Percentiles rank a stretch among this genome's conserved stretches.
Evolutionary conservation across 2,329 filamentous ascomycete genomes (phyloP).

Genomic region (Epichloe hybrida): DNA sequence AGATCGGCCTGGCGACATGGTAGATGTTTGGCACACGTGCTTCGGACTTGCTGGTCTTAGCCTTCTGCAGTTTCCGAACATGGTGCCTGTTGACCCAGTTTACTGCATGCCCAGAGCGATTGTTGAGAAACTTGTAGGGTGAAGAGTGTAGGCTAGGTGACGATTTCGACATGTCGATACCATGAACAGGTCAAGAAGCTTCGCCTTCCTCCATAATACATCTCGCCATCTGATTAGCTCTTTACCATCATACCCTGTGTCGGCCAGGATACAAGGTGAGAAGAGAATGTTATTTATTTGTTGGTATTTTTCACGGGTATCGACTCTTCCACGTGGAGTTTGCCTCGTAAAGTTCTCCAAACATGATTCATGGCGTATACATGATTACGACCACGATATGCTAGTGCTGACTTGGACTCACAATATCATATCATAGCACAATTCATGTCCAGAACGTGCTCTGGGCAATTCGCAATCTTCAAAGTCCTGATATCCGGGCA

Average conservation of each 20-base stretch:
- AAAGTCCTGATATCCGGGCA: not conserved
- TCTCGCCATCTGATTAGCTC: slow-evolving; percentile 63
- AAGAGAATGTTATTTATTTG: slow-evolving; percentile 34
- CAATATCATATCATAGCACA: not conserved
- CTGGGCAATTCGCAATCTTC: not conserved
- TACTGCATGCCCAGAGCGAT: slow-evolving; percentile 70
- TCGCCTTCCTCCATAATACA: slow-evolving; percentile 14
- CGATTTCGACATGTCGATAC: not conserved
- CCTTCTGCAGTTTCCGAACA: slow-evolving; percentile 61
- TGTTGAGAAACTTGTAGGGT: slow-evolving; percentile 42
- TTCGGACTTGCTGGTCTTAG: slow-evolving; percentile 85
- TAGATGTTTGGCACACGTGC: slow-evolving; percentile 91
- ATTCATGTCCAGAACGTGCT: not conserved
- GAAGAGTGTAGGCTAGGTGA: not conserved
- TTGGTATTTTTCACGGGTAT: slow-evolving; percentile 17
- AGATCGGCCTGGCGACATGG: slow-evolving; percentile 84
- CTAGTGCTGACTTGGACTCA: not conserved
- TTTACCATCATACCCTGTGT: slow-evolving; percentile 32
- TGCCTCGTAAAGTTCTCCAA: slow-evolving; percentile 16
- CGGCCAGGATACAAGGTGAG: slow-evolving; percentile 58
- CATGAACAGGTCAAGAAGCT: not conserved
- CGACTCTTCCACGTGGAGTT: slow-evolving; percentile 11
- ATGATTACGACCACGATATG: too few species aligned
- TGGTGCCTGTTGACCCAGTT: slow-evolving; percentile 72
- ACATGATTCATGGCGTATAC: slow-evolving; percentile 1